A percentile compares a stretch with the other conserved stretches of the same genome.
phyloP scores from a whole-genome alignment of 169 alveolate genomes.

The Plasmodium knowlesi region DNA sequence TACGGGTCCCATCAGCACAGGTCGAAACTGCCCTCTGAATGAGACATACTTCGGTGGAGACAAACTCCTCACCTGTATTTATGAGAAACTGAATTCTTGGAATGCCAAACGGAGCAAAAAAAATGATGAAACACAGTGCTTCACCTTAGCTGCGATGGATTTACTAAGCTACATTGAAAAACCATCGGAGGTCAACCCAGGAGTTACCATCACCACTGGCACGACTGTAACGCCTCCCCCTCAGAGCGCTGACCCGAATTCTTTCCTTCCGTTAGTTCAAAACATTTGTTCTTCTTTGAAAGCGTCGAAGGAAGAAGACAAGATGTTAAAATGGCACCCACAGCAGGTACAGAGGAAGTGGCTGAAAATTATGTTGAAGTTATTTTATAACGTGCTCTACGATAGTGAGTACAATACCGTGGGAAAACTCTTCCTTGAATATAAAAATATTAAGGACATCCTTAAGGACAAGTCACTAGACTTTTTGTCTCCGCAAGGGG shows the following conservation, averaged over 20 bases:
- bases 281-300: constrained; percentile 37
- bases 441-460: constrained; percentile 47
- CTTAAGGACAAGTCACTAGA: constrained; percentile 18
- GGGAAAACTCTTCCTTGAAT: constrained; percentile 48
- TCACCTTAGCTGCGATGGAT: neutral
- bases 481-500: constrained; percentile 1
- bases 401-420: constrained; percentile 44
- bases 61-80: constrained; percentile 11
- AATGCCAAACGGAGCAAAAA: constrained; percentile 38
- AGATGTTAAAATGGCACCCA: neutral
- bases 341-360: constrained; percentile 29
- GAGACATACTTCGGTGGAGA: constrained; percentile 65
- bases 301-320: neutral
- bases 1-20: neutral
- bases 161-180: neutral
- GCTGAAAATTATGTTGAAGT: constrained; percentile 36
- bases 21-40: neutral
- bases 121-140: neutral
- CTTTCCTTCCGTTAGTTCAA: constrained; percentile 7
- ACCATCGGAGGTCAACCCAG: neutral
- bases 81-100: constrained; percentile 63
- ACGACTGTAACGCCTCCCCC: neutral
- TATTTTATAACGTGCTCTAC: constrained; percentile 50
- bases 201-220: neutral
- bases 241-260: neutral